phyloP scores from a whole-genome alignment of 192 early-diverging fungal genomes.

The Coemansia guatemalensis region DNA sequence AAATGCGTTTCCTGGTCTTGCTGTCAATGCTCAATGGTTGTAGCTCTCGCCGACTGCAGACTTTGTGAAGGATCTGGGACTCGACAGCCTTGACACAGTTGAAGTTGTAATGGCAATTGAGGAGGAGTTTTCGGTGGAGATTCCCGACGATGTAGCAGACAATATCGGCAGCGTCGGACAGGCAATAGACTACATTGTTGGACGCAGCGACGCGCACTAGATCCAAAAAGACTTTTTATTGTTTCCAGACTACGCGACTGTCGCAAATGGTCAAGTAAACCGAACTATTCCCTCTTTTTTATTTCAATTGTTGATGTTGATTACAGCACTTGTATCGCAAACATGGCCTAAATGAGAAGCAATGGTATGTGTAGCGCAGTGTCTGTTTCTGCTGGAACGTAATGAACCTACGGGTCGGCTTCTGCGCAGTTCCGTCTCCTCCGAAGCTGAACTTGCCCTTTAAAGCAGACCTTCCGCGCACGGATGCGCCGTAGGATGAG shows the following conservation, averaged over 20 bases:
- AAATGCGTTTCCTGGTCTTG: too few relatives aligned
- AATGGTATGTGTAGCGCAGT: too few relatives aligned
- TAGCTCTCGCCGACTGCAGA: constrained; percentile 82
- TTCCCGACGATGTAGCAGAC: constrained; percentile 96
- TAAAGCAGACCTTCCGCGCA: too few relatives aligned
- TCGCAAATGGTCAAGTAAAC: not conserved
- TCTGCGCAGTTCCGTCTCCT: too few relatives aligned
- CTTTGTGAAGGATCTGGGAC: constrained; percentile 91
- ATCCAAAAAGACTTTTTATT: not conserved
- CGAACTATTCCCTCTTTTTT: too few relatives aligned
- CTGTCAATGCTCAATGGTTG: not conserved
- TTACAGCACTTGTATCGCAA: not conserved
- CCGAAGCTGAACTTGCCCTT: too few relatives aligned
- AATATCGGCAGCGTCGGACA: constrained; percentile 86
- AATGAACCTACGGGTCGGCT: too few relatives aligned
- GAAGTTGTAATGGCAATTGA: constrained; percentile 99
- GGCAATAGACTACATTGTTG: constrained; percentile 82
- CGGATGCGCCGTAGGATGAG: too few relatives aligned
- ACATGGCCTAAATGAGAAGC: too few relatives aligned
- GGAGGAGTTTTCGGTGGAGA: constrained; percentile 98
- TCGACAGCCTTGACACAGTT: constrained; percentile 96
- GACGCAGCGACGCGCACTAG: constrained; percentile 74
- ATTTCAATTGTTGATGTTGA: not conserved
- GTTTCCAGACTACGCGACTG: not conserved
- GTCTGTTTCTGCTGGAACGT: too few relatives aligned